Evolutionary conservation across 2,329 filamentous ascomycete genomes (phyloP), one percentile per base, ranked within the genome.

Genomic region (Parastagonospora nodorum): DNA sequence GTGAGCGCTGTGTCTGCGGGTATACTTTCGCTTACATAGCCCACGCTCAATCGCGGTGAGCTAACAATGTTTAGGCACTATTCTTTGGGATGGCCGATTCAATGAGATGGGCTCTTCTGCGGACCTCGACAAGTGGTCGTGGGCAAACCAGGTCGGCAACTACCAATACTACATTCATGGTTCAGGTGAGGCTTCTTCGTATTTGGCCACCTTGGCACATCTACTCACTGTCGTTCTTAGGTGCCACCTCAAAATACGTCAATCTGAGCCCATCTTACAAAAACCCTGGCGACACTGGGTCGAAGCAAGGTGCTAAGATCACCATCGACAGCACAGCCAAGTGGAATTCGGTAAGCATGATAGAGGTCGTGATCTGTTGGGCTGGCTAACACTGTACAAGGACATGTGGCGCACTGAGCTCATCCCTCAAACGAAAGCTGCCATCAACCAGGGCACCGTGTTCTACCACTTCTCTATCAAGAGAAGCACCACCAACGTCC

Each of bases 91-190:
- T 68, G 85, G 85, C 27, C 82, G 84, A 42, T 85, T 87, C 77
- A 87, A 87, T 69, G 80, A 84, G 49, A 74, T 85, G 57, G 73
- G 75, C 12, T 75, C 80, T 8, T 78, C 78, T 36, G 61, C 77
- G 2, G 84, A 87, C 67, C 77, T 88, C 28, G 75, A 79, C 61
- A 79, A 80, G 35, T 88, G 86, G 86, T 85, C 82, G 4, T 89
- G 83, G 82, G 79, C 78, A n/a, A 88, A 84, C 70, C 82, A 87
- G 72, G 83, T 88, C 62, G 85, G 85, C 1, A 81, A 84, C 0
- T 90, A 88, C 74, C 87, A 90, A 72, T 90, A 88, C 78, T 90
- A 90, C 76, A 89, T 89, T 68, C 88, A 90, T 75, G 88, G 88
- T 31, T 75, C 76, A 5, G 80, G 19, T 24, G 5, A 24, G 19